These are phyloP conservation scores for Rhizopogon vinicolor DNA, from an alignment of 768 basidiomycete species.

Conservation along the genomic window DNA sequence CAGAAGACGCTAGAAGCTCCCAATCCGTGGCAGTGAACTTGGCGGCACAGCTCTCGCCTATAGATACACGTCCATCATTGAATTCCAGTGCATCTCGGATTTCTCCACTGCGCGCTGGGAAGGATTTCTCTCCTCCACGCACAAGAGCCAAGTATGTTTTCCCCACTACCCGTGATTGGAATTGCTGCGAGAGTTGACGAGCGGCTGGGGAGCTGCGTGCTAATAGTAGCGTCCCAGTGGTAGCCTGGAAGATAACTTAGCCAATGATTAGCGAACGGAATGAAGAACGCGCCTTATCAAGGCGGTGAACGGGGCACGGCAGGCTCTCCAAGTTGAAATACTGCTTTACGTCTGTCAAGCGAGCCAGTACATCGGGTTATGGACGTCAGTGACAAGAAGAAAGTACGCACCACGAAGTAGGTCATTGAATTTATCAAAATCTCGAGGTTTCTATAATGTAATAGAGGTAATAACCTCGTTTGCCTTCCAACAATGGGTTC, in stretches of 20 bases:
- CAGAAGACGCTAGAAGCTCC: conserved; percentile 56
- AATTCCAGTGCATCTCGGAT: conserved; percentile 39
- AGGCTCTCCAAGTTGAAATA: conserved; percentile 27
- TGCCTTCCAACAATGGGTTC: conserved; percentile 7
- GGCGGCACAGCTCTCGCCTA: conserved; percentile 23
- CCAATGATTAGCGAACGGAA: not conserved
- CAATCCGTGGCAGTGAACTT: conserved; percentile 41
- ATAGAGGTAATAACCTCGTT: not conserved
- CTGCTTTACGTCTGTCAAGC: conserved; percentile 21
- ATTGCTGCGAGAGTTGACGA: conserved; percentile 51
- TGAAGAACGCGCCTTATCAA: conserved; percentile 50
- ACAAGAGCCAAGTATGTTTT: conserved; percentile 68
- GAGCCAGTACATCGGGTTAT: not conserved
- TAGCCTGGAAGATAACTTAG: conserved; percentile 34
- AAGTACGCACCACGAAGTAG: conserved; percentile 30
- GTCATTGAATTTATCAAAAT: conserved; percentile 30
- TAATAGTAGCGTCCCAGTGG: conserved; percentile 60
- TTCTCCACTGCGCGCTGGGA: conserved; percentile 33
- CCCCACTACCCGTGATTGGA: conserved; percentile 38
- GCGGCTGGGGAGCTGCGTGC: conserved; percentile 41
- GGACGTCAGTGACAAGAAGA: conserved; percentile 1
- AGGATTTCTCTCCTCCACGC: conserved; percentile 44
- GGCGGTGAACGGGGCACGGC: conserved; percentile 56
- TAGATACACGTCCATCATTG: conserved; percentile 41
- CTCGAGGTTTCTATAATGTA: conserved; percentile 9